These are phyloP conservation scores for Mycena belliarum DNA, from an alignment of 768 basidiomycete genomes.

Conservation along the genomic window DNA sequence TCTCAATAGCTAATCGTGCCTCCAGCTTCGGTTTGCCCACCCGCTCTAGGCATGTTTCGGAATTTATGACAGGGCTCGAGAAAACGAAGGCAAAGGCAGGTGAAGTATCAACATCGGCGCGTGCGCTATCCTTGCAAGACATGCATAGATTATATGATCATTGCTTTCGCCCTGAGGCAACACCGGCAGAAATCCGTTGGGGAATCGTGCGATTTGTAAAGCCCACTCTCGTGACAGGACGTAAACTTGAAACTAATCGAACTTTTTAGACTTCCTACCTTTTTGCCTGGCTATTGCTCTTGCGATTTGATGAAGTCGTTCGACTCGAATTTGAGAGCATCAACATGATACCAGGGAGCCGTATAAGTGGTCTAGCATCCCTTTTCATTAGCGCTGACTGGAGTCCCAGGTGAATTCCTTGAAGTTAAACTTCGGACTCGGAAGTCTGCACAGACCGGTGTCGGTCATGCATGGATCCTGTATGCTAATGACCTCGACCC, in stretches of 20 bases:
- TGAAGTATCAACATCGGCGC: slow-evolving; percentile 24
- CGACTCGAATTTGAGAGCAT: slow-evolving; percentile 19
- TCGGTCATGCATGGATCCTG: slow-evolving; percentile 17
- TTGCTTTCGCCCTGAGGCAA: slow-evolving; percentile 1
- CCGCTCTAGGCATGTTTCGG: slow-evolving; percentile 16
- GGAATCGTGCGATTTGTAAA: slow-evolving; percentile 1
- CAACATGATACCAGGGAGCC: slow-evolving; percentile 13
- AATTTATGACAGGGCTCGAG: slow-evolving; percentile 27
- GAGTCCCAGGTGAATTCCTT: neutral
- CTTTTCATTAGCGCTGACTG: neutral
- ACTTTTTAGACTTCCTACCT: slow-evolving; percentile 13
- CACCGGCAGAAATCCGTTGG: neutral
- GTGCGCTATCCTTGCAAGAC: slow-evolving; percentile 20
- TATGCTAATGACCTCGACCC: slow-evolving; percentile 22
- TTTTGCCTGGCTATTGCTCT: slow-evolving; percentile 22
- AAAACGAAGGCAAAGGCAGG: slow-evolving; percentile 22
- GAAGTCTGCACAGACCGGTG: slow-evolving; percentile 22
- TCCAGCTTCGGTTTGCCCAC: slow-evolving; percentile 23
- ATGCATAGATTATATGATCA: slow-evolving; percentile 23
- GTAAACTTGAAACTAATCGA: neutral
- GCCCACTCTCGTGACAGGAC: neutral
- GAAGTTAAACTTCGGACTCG: slow-evolving; percentile 5
- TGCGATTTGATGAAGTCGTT: slow-evolving; percentile 21
- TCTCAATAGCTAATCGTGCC: neutral
- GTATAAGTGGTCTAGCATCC: neutral